A percentile compares a stretch with the other conserved stretches of the same genome.
phyloP scores from a whole-genome alignment of 257 asterid genomes.

The Cordia subcordata region DNA sequence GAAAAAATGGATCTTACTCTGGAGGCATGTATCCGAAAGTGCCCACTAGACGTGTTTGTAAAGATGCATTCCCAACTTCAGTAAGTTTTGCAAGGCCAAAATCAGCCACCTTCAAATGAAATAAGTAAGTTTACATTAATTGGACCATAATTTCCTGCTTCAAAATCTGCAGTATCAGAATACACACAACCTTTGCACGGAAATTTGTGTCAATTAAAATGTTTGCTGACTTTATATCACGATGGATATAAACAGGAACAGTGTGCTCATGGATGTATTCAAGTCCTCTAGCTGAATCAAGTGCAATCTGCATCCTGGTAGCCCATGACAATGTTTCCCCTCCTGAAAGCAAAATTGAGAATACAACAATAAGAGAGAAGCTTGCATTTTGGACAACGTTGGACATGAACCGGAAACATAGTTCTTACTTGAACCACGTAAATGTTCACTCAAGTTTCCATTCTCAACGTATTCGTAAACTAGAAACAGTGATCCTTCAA shows the following conservation, averaged over 20 bases:
- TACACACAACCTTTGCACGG: slow-evolving; percentile 63
- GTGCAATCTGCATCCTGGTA: slow-evolving; percentile 74
- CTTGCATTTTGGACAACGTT: neutral
- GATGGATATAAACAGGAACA: slow-evolving; percentile 79
- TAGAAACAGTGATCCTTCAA: slow-evolving; percentile 72
- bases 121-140: neutral
- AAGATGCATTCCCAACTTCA: slow-evolving; percentile 66
- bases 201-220: slow-evolving; percentile 68
- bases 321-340: slow-evolving; percentile 61
- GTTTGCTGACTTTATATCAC: slow-evolving; percentile 77
- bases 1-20: slow-evolving; percentile 35
- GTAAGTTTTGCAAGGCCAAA: slow-evolving; percentile 82
- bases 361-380: slow-evolving; percentile 1
- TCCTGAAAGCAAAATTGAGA: slow-evolving; percentile 21
- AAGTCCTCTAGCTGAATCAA: slow-evolving; percentile 93
- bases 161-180: neutral
- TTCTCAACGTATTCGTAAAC: slow-evolving; percentile 82
- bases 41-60: slow-evolving; percentile 78
- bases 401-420: neutral
- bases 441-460: slow-evolving; percentile 81
- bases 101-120: slow-evolving; percentile 66
- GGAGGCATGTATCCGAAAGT: slow-evolving; percentile 93
- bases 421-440: slow-evolving; percentile 58
- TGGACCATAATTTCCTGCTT: neutral
- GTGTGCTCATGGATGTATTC: slow-evolving; percentile 95